phyloP scores from a whole-genome alignment of 2,329 filamentous ascomycete species.

The Cordyceps cicadae region DNA sequence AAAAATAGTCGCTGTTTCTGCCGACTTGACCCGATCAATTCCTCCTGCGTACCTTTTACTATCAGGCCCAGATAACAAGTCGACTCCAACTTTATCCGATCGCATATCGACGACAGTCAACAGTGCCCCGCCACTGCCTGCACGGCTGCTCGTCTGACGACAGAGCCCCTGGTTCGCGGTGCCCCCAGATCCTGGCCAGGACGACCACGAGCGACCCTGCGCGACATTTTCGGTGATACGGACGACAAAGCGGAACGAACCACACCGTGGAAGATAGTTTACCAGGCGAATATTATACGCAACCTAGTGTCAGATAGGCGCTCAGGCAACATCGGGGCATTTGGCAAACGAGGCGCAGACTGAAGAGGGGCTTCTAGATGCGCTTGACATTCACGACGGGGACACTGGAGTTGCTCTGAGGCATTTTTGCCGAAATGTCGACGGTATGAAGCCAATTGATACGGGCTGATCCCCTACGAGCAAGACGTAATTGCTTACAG shows the following conservation, averaged over 20 bases:
- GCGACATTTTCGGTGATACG: neutral
- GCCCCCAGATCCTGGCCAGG: constrained; percentile 5
- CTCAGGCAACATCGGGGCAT: neutral
- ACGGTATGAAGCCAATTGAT: constrained; percentile 1
- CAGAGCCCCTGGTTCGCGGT: neutral
- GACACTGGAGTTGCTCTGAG: neutral
- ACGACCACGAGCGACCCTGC: constrained; percentile 5
- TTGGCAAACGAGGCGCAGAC: neutral
- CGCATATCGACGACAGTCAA: neutral
- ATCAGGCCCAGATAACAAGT: neutral
- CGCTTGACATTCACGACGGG: neutral
- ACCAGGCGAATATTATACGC: neutral
- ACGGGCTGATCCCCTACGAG: neutral
- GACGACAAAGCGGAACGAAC: neutral
- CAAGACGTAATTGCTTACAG: neutral
- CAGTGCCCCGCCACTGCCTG: neutral
- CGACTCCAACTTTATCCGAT: neutral
- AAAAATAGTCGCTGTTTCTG: constrained; percentile 2
- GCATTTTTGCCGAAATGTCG: neutral
- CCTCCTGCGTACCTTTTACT: neutral
- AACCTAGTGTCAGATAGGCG: neutral
- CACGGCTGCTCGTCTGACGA: neutral
- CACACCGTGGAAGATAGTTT: neutral
- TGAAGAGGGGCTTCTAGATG: neutral
- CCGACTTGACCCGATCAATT: constrained; percentile 5